Conservation (phyloP, 2,329 filamentous ascomycete genomes). For the Fusarium aywerte region DNA sequence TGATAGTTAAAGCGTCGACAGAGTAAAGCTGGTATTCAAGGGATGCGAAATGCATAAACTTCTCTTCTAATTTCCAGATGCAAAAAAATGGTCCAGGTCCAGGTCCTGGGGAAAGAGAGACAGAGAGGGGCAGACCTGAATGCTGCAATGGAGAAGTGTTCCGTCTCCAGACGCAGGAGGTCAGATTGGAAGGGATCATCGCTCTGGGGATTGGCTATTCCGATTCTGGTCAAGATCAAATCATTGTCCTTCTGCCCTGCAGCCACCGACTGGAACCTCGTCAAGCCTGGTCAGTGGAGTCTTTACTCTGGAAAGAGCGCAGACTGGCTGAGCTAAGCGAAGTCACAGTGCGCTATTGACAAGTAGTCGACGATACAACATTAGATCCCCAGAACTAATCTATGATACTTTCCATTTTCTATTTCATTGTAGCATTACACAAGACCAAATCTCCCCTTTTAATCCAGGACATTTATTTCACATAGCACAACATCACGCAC, state of each 20-base stretch:
- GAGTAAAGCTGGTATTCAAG: neutral
- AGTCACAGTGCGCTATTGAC: slow-evolving; percentile 26
- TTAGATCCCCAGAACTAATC: neutral
- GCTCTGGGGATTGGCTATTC: neutral
- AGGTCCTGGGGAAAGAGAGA: neutral
- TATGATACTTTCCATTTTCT: neutral
- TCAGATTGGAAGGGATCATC: slow-evolving; percentile 32
- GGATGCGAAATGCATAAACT: neutral
- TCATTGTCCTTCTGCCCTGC: slow-evolving; percentile 30
- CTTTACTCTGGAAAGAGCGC: slow-evolving; percentile 13
- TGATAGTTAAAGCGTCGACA: too few species aligned
- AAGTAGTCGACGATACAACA: neutral
- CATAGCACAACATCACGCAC: slow-evolving; percentile 28
- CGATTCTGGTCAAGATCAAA: neutral
- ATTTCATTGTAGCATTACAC: slow-evolving; percentile 30
- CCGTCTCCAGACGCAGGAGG: slow-evolving; percentile 23
- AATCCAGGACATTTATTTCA: slow-evolving; percentile 17
- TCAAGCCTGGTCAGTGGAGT: slow-evolving; percentile 31
- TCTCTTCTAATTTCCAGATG: neutral
- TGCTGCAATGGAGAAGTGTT: slow-evolving; percentile 27
- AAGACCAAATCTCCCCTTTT: slow-evolving; percentile 2
- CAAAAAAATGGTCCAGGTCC: neutral
- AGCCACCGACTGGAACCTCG: slow-evolving; percentile 36
- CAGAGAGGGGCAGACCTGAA: slow-evolving; percentile 37
- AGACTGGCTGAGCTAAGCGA: slow-evolving; percentile 41